Evolutionary conservation across 768 basidiomycete genomes (phyloP).

Genomic region (Collybiopsis confluens): DNA sequence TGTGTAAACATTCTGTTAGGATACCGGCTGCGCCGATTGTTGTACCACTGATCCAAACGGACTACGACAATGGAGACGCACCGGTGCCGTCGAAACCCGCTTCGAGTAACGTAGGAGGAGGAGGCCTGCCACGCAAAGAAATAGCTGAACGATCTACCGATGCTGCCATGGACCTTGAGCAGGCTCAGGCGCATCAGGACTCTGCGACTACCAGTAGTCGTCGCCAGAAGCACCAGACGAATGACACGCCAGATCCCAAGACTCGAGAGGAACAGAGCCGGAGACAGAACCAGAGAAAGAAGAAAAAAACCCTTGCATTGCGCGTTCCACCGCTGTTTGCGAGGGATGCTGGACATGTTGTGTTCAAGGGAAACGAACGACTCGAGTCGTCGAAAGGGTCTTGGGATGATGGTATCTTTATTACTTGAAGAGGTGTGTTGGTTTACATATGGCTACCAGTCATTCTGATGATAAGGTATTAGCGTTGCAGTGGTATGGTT

Average conservation of each 20-base stretch:
- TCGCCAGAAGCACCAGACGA: too few species aligned
- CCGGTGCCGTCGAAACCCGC: background rate
- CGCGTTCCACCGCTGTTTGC: conserved; percentile 59
- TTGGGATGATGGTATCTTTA: conserved; percentile 23
- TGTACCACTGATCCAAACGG: too few species aligned
- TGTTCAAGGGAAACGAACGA: conserved; percentile 61
- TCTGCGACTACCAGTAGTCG: too few species aligned
- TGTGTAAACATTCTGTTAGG: conserved; percentile 53
- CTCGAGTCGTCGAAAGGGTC: conserved; percentile 19
- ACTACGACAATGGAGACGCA: too few species aligned
- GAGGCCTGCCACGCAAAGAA: too few species aligned
- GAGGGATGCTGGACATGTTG: conserved; percentile 57
- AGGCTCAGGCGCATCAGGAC: too few species aligned
- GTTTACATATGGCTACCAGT: background rate
- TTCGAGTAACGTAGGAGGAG: too few species aligned
- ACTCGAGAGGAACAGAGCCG: background rate
- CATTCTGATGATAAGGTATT: too few species aligned
- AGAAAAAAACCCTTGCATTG: conserved; percentile 23
- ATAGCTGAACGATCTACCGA: too few species aligned
- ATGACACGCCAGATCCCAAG: too few species aligned
- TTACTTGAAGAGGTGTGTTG: conserved; percentile 15
- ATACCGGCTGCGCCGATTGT: conserved; percentile 62
- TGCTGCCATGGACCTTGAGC: too few species aligned
- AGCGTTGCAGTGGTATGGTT: too few species aligned
- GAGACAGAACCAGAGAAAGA: conserved; percentile 12